Percentiles rank a stretch among this genome's conserved stretches.
Conservation (phyloP, 805 yeast species). For the Yarrowia deformans region DNA sequence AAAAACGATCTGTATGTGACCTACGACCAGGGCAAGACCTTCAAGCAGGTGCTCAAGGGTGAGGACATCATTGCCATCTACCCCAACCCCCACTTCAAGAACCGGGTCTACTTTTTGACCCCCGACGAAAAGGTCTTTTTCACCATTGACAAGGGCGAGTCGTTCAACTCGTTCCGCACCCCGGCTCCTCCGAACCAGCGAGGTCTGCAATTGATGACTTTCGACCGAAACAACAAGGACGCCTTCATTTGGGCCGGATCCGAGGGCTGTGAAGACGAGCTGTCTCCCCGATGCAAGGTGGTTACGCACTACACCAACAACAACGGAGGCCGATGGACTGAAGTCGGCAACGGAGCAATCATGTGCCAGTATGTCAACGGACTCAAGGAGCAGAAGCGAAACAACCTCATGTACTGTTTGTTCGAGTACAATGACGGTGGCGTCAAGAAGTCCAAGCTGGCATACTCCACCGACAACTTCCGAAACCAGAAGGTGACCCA, state of each 20-base stretch:
- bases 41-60: slow-evolving; percentile 54
- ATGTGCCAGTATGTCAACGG: slow-evolving; percentile 74
- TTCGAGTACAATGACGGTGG: slow-evolving; percentile 43
- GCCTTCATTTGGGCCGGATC: slow-evolving; percentile 76
- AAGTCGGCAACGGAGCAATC: slow-evolving; percentile 60
- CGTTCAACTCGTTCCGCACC: slow-evolving; percentile 57
- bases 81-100: slow-evolving; percentile 66
- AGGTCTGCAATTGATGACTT: slow-evolving; percentile 57
- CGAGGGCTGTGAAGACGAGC: slow-evolving; percentile 60
- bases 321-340: slow-evolving; percentile 68
- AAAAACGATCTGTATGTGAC: slow-evolving; percentile 66
- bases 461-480: slow-evolving; percentile 65
- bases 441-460: slow-evolving; percentile 44
- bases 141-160: slow-evolving; percentile 72
- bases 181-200: slow-evolving; percentile 59
- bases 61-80: slow-evolving; percentile 61
- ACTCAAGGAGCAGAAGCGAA: slow-evolving; percentile 56
- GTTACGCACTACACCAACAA: slow-evolving; percentile 69
- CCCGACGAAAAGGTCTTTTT: slow-evolving; percentile 58
- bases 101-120: slow-evolving; percentile 64
- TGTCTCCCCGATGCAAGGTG: slow-evolving; percentile 59
- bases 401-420: slow-evolving; percentile 71
- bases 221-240: slow-evolving; percentile 63
- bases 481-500: slow-evolving; percentile 51
- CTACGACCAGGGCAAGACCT: slow-evolving; percentile 68